A percentile compares a stretch with the other conserved stretches of the same genome.
Evolutionary conservation across 257 asterid species (phyloP).

Genomic region (Leonotis leonurus): DNA sequence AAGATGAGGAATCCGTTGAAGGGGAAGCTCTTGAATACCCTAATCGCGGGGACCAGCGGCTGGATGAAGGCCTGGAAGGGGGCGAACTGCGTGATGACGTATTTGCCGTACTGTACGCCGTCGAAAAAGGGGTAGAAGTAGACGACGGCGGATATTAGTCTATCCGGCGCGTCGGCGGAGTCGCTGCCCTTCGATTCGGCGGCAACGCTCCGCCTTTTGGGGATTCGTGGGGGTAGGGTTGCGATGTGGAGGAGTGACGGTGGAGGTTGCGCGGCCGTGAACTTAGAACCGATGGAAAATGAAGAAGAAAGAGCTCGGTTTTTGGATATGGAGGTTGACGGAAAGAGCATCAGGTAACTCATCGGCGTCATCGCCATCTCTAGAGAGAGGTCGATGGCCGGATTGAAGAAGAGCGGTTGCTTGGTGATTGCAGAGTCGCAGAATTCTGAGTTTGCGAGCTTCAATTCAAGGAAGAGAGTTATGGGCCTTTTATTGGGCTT

Average conservation of each 20-base stretch:
- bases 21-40: constrained; percentile 84
- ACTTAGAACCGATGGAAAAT: background rate
- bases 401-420: constrained; percentile 6
- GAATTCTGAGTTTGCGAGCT: background rate
- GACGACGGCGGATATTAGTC: constrained; percentile 72
- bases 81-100: constrained; percentile 66
- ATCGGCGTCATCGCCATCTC: constrained; percentile 58
- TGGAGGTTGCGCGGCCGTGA: background rate
- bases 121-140: constrained; percentile 97
- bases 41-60: constrained; percentile 80
- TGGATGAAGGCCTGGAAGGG: constrained; percentile 65
- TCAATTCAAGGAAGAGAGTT: too few species aligned
- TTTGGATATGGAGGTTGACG: constrained; percentile 12
- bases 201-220: constrained; percentile 19
- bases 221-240: constrained; percentile 18
- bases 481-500: constrained; percentile 11
- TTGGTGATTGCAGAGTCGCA: constrained; percentile 19
- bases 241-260: constrained; percentile 12
- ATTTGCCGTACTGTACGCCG: constrained; percentile 88
- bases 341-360: constrained; percentile 36
- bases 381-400: background rate
- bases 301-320: constrained; percentile 17
- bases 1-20: constrained; percentile 73
- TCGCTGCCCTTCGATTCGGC: constrained; percentile 52
- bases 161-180: constrained; percentile 74